Base-by-base conservation (phyloP, 768 basidiomycete species). In the Infundibulicybe gibba region DNA sequence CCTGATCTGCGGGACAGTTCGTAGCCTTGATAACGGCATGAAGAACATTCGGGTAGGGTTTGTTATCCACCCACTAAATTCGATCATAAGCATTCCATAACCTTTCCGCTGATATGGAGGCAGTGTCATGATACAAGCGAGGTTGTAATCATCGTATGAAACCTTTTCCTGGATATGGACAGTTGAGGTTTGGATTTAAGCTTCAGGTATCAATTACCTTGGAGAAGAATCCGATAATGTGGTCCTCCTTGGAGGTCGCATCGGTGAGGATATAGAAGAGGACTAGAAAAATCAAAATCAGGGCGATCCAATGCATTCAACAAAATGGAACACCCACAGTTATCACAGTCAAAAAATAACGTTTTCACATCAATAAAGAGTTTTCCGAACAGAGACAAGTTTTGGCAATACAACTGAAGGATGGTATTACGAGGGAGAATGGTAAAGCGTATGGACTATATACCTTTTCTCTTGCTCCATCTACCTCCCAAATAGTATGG, bases 351-450 rank as follows among this genome's bases (percentile, higher is more conserved):
- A 58, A 92, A 95, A 66, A 90, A 94, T 13, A 94, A 68, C 10
- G 94, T 95, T 68, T 99, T 99, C 52, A 94, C 87, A 58, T 98
- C 97, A 58, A 98, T 97, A 64, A 99, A 98, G n/a, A 98, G 74
- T 65, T 98, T 98, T 25, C 94, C 95, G 59, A 97, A 98, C 6
- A 98, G 75, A 14, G 93, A 88, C 25, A 99, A 70, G 59, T 95
- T 95, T 64, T 98, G 95, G 63, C 94, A 98, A 60, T 94, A 98
- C 5, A 97, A 75, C 95, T 97, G 60, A 3, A 44, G 41, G 39
- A 21, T 44, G 30, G 31, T 47, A 32, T 49, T 19, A 51, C 25
- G 19, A 25, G 49, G 34, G 15, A 46, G 20, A 45, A 47, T 38
- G 17, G 11, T 10, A 21, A 42, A 17, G 16, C 25, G n/a, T 21